phyloP scores from a whole-genome alignment of 1,139 yeast species.

The Saccharomyces hybrid region DNA sequence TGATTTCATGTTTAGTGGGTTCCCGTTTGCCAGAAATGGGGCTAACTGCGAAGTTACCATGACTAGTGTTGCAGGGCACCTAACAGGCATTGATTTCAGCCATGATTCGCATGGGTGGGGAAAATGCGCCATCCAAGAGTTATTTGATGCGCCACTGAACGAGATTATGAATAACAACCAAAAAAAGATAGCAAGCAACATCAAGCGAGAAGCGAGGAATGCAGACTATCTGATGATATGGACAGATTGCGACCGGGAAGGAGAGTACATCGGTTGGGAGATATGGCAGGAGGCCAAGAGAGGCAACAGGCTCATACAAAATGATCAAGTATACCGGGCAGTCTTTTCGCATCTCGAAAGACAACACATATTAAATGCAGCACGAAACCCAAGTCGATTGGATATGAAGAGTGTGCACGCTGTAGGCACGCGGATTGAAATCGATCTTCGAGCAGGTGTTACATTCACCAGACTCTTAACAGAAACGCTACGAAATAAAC shows the following conservation, averaged over 20 bases:
- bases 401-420: conserved; percentile 74
- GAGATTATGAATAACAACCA: conserved; percentile 38
- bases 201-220: conserved; percentile 53
- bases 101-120: conserved; percentile 53
- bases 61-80: conserved; percentile 89
- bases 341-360: conserved; percentile 82
- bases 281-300: conserved; percentile 59
- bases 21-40: conserved; percentile 36
- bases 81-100: conserved; percentile 60
- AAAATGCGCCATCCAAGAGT: conserved; percentile 51
- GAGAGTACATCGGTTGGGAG: conserved; percentile 92
- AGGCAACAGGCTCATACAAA: conserved; percentile 40
- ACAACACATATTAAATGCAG: conserved; percentile 67
- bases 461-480: conserved; percentile 69
- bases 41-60: conserved; percentile 62
- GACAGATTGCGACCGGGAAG: conserved; percentile 99
- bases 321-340: conserved; percentile 57
- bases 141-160: conserved; percentile 62
- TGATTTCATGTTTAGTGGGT: conserved; percentile 53
- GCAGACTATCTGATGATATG: conserved; percentile 75
- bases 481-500: conserved; percentile 27
- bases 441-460: conserved; percentile 84
- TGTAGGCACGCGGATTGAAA: conserved; percentile 75
- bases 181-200: conserved; percentile 57
- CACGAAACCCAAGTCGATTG: conserved; percentile 53